These are phyloP conservation scores for Trifolium pratense DNA, from an alignment of 306 rosid species.

Conservation along the genomic window DNA sequence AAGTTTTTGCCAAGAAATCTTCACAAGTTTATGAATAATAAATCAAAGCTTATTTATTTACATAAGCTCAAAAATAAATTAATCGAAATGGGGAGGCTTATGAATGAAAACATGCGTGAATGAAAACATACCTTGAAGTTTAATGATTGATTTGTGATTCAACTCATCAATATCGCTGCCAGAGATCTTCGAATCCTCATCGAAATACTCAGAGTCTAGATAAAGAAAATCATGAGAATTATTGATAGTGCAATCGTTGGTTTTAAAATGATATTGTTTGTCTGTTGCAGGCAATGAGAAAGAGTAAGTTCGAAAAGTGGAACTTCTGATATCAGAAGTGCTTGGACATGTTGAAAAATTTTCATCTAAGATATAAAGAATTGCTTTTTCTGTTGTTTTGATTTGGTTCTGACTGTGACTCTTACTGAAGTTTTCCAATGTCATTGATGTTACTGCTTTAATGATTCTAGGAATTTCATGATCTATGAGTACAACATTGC, in stretches of 20 bases:
- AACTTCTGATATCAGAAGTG: neutral
- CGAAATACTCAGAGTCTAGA: slow-evolving; percentile 12
- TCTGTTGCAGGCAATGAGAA: neutral
- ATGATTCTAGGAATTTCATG: slow-evolving; percentile 42
- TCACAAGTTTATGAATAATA: too few species aligned
- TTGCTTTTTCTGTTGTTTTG: neutral
- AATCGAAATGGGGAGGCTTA: too few species aligned
- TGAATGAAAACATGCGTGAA: too few species aligned
- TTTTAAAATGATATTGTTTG: neutral
- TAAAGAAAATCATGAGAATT: neutral
- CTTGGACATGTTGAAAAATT: neutral
- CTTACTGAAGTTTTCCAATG: neutral
- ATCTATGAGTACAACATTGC: slow-evolving; percentile 46
- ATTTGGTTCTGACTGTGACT: neutral
- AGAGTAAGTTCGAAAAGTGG: neutral
- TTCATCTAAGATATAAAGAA: neutral
- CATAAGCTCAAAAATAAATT: too few species aligned
- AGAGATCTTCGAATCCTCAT: slow-evolving; percentile 21
- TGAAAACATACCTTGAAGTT: too few species aligned
- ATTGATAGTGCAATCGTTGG: neutral
- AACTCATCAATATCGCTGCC: neutral
- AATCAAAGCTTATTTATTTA: too few species aligned
- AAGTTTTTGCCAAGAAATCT: too few species aligned
- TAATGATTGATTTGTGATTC: slow-evolving; percentile 1
- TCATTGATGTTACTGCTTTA: neutral